Evolutionary conservation across 2,329 filamentous ascomycete genomes (phyloP).

Genomic region (Ophiostoma angusticollis): DNA sequence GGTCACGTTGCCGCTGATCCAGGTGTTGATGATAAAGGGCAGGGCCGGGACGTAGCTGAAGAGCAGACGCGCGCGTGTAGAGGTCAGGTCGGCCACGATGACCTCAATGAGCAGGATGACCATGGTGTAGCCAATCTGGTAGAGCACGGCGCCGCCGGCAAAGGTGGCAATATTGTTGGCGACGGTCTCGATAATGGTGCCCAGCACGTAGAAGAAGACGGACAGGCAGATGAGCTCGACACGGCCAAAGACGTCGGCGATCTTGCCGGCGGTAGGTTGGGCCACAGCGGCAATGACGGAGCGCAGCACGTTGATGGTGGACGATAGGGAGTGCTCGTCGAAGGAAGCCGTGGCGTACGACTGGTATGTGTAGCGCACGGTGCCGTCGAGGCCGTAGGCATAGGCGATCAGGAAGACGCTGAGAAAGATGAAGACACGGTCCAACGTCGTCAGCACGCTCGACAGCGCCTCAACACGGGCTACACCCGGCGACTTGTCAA

Average conservation of each 20-base stretch:
- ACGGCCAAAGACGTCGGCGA: conserved; percentile 51
- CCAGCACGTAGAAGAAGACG: conserved; percentile 30
- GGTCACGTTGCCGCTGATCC: conserved; percentile 47
- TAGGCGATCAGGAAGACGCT: conserved; percentile 52
- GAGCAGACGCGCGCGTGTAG: conserved; percentile 47
- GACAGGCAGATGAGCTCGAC: conserved; percentile 43
- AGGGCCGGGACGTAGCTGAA: conserved; percentile 51
- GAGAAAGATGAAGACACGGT: conserved; percentile 39
- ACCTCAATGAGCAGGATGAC: conserved; percentile 50
- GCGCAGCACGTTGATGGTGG: conserved; percentile 35
- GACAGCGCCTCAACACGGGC: conserved; percentile 45
- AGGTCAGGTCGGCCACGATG: conserved; percentile 51
- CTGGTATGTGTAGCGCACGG: conserved; percentile 42
- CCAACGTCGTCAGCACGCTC: conserved; percentile 34
- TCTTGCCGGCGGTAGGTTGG: conserved; percentile 42
- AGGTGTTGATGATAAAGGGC: conserved; percentile 50
- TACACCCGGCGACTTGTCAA: conserved; percentile 41
- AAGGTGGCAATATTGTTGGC: conserved; percentile 34
- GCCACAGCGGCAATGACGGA: conserved; percentile 20
- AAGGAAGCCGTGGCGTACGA: conserved; percentile 39
- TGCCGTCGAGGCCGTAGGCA: conserved; percentile 48
- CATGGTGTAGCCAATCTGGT: conserved; percentile 51
- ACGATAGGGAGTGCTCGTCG: conserved; percentile 38
- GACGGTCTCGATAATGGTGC: conserved; percentile 41
- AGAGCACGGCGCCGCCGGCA: conserved; percentile 44